phyloP scores from a whole-genome alignment of 371 early-diverging fungal genomes.

The Mortierella sp. region DNA sequence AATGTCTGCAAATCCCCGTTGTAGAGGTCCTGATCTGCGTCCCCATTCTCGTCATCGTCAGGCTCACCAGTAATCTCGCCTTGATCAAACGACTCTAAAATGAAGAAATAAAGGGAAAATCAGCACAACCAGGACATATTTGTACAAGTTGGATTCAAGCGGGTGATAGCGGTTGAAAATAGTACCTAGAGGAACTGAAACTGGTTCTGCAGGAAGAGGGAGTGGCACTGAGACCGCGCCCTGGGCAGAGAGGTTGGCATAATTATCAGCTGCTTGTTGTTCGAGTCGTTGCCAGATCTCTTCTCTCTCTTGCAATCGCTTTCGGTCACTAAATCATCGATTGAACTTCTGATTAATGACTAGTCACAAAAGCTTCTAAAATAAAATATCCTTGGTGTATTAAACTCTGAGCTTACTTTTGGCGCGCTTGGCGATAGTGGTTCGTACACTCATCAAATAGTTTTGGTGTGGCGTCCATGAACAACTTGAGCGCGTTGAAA shows the following conservation, averaged over 20 bases:
- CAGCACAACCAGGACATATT: neutral
- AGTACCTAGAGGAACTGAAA: constrained; percentile 54
- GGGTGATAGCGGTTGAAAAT: neutral
- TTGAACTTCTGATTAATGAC: neutral
- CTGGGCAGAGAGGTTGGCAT: constrained; percentile 52
- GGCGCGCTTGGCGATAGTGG: constrained; percentile 83
- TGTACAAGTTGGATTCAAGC: neutral
- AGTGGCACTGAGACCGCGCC: constrained; percentile 46
- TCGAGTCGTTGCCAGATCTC: constrained; percentile 88
- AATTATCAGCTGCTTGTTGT: constrained; percentile 65
- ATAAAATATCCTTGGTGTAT: neutral
- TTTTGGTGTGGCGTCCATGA: constrained; percentile 91
- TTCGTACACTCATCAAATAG: constrained; percentile 92
- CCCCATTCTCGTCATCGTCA: constrained; percentile 30
- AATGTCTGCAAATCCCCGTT: constrained; percentile 61
- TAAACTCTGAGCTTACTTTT: constrained; percentile 71
- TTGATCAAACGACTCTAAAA: constrained; percentile 35
- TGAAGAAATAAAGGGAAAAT: neutral
- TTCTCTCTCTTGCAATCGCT: constrained; percentile 87
- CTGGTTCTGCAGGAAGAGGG: constrained; percentile 46
- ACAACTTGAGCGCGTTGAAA: constrained; percentile 91
- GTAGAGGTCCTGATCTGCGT: constrained; percentile 40
- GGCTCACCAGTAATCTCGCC: constrained; percentile 44
- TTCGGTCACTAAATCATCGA: constrained; percentile 74
- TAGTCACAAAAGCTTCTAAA: neutral